Evolutionary conservation across 1,284 basidiomycete genomes (phyloP).

Genomic region (Ganoderma multipileum): DNA sequence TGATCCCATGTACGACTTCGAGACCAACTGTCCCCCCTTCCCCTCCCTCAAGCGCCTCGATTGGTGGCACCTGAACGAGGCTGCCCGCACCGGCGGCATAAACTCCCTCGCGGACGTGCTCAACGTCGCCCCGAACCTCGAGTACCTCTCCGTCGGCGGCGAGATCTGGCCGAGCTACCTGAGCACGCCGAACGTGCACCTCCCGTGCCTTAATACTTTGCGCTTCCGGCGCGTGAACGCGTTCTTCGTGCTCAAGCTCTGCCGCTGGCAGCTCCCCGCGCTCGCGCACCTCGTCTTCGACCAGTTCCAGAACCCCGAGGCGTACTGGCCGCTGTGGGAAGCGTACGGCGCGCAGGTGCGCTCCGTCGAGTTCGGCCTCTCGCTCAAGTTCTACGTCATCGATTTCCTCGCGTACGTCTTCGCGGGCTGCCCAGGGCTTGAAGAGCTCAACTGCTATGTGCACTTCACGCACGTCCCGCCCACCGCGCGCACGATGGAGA

Average conservation of each 20-base stretch:
- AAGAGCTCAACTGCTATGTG: slow-evolving; percentile 62
- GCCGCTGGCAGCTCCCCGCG: slow-evolving; percentile 59
- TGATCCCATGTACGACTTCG: slow-evolving; percentile 59
- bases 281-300: slow-evolving; percentile 57
- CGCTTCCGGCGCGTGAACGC: slow-evolving; percentile 57
- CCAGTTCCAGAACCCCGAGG: slow-evolving; percentile 44
- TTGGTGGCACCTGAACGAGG: slow-evolving; percentile 69
- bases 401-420: slow-evolving; percentile 57
- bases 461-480: slow-evolving; percentile 63
- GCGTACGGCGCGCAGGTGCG: slow-evolving; percentile 56
- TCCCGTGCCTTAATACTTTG: slow-evolving; percentile 56
- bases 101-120: slow-evolving; percentile 66
- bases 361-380: slow-evolving; percentile 62
- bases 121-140: slow-evolving; percentile 56
- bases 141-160: slow-evolving; percentile 65
- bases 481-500: slow-evolving; percentile 44
- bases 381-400: slow-evolving; percentile 55
- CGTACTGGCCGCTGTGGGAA: slow-evolving; percentile 50
- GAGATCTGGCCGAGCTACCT: slow-evolving; percentile 43
- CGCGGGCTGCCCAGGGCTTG: slow-evolving; percentile 51
- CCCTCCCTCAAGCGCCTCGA: slow-evolving; percentile 66
- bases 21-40: slow-evolving; percentile 52
- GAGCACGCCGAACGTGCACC: slow-evolving; percentile 34
- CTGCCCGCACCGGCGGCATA: slow-evolving; percentile 68
- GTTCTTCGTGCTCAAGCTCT: slow-evolving; percentile 56